A percentile compares a stretch with the other conserved stretches of the same genome.
Evolutionary conservation across 2,329 filamentous ascomycete species (phyloP).

Genomic region (Aspergillus fructus): DNA sequence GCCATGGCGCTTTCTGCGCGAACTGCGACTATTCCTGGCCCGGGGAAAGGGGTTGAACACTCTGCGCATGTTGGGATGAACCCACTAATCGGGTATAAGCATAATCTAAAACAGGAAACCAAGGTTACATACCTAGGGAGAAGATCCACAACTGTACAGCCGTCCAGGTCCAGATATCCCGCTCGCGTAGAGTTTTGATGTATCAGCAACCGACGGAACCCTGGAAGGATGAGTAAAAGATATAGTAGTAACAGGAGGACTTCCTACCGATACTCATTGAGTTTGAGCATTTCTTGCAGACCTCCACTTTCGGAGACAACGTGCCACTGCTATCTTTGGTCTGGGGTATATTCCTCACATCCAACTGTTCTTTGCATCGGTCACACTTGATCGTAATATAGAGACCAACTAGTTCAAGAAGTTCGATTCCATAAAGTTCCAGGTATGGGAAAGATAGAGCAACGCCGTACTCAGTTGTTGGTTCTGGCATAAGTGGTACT

Average conservation of each 20-base stretch:
- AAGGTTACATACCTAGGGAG: slow-evolving; percentile 58
- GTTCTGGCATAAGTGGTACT: slow-evolving; percentile 34
- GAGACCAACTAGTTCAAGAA: slow-evolving; percentile 67
- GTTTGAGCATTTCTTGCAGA: slow-evolving; percentile 57
- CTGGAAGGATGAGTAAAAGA: slow-evolving; percentile 22
- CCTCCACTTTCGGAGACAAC: slow-evolving; percentile 44
- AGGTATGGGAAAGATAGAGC: slow-evolving; percentile 75
- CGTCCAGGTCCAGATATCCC: slow-evolving; percentile 74
- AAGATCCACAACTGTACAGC: slow-evolving; percentile 73
- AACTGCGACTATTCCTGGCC: slow-evolving; percentile 67
- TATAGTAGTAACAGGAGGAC: neutral
- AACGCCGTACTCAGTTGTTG: slow-evolving; percentile 64
- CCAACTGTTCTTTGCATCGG: slow-evolving; percentile 72
- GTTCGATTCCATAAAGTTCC: slow-evolving; percentile 73
- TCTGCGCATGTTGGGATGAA: slow-evolving; percentile 76
- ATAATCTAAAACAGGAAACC: neutral
- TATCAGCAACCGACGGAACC: slow-evolving; percentile 67
- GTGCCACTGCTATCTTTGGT: slow-evolving; percentile 43
- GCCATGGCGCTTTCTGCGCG: slow-evolving; percentile 71
- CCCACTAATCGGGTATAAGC: slow-evolving; percentile 49
- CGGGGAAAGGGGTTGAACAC: slow-evolving; percentile 68
- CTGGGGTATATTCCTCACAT: slow-evolving; percentile 66
- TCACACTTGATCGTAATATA: slow-evolving; percentile 74
- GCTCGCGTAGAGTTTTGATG: slow-evolving; percentile 72
- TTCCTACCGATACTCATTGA: slow-evolving; percentile 46